These are phyloP conservation scores for Nyssa sinensis DNA, from an alignment of 148 eudicot genomes.

Conservation along the genomic window DNA sequence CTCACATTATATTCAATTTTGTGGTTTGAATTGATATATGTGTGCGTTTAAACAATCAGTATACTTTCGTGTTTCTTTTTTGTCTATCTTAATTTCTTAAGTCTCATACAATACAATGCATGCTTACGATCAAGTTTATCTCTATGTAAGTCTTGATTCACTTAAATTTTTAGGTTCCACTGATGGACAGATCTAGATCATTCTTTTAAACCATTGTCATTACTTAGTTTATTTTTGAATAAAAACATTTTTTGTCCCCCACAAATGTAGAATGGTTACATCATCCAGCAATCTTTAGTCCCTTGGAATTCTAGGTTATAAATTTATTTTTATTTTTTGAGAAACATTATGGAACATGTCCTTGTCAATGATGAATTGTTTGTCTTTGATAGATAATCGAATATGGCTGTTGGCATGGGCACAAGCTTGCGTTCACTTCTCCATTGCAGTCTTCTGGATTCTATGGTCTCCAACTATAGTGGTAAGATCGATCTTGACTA, in stretches of 20 bases:
- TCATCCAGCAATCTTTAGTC: neutral
- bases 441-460: slow-evolving; percentile 76
- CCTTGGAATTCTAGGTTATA: neutral
- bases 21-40: neutral
- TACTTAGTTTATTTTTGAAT: neutral
- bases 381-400: slow-evolving; percentile 54
- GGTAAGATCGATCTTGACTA: slow-evolving; percentile 38
- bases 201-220: no score
- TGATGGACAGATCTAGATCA: neutral
- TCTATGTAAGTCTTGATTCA: neutral
- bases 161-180: neutral
- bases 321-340: neutral
- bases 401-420: slow-evolving; percentile 73
- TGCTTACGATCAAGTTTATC: neutral
- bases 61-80: no score
- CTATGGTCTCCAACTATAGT: slow-evolving; percentile 86
- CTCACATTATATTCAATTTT: neutral
- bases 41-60: neutral
- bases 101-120: neutral
- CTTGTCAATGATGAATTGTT: neutral
- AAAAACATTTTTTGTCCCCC: neutral
- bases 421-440: slow-evolving; percentile 78
- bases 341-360: neutral
- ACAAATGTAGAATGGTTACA: neutral
- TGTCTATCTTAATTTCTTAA: neutral